Evolutionary conservation across 2,329 filamentous ascomycete genomes (phyloP).

Genomic region (Penicillium sp.): DNA sequence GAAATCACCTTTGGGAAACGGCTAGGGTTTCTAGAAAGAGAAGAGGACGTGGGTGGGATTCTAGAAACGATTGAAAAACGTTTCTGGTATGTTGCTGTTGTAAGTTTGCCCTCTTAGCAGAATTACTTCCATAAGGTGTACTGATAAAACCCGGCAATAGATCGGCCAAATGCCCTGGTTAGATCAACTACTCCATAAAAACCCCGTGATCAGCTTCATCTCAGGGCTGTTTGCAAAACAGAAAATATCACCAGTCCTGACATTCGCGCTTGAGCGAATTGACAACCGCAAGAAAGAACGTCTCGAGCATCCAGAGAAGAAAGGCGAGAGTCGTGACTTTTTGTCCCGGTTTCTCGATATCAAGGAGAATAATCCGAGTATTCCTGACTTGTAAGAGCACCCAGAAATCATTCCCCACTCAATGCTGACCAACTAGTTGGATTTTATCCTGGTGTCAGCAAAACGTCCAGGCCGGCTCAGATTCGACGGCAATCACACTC

Average conservation of each 20-base stretch:
- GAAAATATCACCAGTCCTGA: slow-evolving; percentile 9
- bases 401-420: neutral
- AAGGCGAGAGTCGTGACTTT: slow-evolving; percentile 7
- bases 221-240: slow-evolving; percentile 4
- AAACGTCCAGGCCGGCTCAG: slow-evolving; percentile 10
- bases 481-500: slow-evolving; percentile 10
- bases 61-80: slow-evolving; percentile 6
- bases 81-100: slow-evolving; percentile 9
- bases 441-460: slow-evolving; percentile 11
- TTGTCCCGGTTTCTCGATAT: slow-evolving; percentile 10
- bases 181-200: slow-evolving; percentile 8
- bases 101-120: no score
- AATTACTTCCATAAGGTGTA: no score
- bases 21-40: slow-evolving; percentile 9
- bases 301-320: slow-evolving; percentile 5
- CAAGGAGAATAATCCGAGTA: slow-evolving; percentile 4
- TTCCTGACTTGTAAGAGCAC: slow-evolving; percentile 12
- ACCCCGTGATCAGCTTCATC: slow-evolving; percentile 1
- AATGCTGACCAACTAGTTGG: slow-evolving; percentile 3
- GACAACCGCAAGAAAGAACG: slow-evolving; percentile 6
- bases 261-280: slow-evolving; percentile 11
- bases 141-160: no score
- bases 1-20: slow-evolving; percentile 5
- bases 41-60: slow-evolving; percentile 5
- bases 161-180: neutral